phyloP scores from a whole-genome alignment of 2,329 filamentous ascomycete species.

The Sporothrix schenckii region DNA sequence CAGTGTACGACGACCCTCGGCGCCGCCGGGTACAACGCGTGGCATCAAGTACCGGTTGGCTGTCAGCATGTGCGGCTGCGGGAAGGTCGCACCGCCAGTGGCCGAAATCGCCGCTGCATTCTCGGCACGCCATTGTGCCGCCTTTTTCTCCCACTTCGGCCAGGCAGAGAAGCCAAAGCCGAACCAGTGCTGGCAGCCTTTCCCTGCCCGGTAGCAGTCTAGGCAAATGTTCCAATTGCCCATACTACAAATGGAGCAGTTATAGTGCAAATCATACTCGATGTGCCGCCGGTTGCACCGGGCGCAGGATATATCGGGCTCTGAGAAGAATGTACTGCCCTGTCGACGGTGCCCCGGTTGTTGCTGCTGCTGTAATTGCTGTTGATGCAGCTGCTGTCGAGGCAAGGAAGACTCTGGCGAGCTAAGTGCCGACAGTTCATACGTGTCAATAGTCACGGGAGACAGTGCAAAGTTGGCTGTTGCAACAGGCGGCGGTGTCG shows the following conservation, averaged over 20 bases:
- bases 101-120: constrained; percentile 42
- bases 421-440: constrained; percentile 23
- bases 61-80: constrained; percentile 61
- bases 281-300: constrained; percentile 72
- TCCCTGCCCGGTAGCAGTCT: constrained; percentile 74
- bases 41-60: constrained; percentile 61
- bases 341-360: constrained; percentile 38
- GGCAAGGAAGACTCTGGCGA: not conserved
- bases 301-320: constrained; percentile 74
- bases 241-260: constrained; percentile 69
- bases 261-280: constrained; percentile 84
- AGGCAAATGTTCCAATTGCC: constrained; percentile 80
- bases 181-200: constrained; percentile 84
- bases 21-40: constrained; percentile 53
- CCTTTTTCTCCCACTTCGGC: constrained; percentile 63
- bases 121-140: constrained; percentile 37
- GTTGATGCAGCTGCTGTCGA: not conserved
- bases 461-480: constrained; percentile 29
- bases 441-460: constrained; percentile 29
- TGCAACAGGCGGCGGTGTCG: not conserved
- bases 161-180: constrained; percentile 79
- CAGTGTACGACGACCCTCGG: constrained; percentile 59
- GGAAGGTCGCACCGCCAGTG: constrained; percentile 34
- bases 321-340: constrained; percentile 56
- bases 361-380: constrained; percentile 2